These are phyloP conservation scores for Fagopyrum esculentum DNA, from an alignment of 148 eudicot genomes.

Conservation along the genomic window DNA sequence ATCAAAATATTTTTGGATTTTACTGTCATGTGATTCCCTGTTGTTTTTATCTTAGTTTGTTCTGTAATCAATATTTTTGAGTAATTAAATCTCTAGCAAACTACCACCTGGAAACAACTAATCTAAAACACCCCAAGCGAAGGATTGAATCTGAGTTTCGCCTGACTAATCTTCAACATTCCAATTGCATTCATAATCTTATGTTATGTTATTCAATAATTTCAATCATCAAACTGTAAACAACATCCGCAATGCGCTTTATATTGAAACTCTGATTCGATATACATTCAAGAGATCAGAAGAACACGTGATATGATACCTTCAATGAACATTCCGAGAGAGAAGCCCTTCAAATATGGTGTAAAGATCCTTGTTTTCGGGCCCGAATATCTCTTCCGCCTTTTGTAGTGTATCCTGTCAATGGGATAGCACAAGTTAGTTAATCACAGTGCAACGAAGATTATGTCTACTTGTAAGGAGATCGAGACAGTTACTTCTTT, in stretches of 20 bases:
- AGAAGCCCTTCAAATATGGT: slow-evolving; percentile 74
- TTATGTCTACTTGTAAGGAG: neutral
- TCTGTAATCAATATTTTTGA: no score
- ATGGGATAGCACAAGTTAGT: neutral
- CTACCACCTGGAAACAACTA: no score
- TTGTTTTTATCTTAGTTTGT: no score
- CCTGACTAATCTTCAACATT: no score
- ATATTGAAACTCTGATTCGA: neutral
- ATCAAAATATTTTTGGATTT: no score
- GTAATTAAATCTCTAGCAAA: no score
- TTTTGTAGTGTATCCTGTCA: slow-evolving; percentile 75
- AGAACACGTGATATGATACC: neutral
- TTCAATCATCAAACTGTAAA: neutral
- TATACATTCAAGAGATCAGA: neutral
- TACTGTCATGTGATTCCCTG: no score
- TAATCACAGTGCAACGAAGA: neutral
- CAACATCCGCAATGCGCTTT: neutral
- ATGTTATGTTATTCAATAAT: neutral
- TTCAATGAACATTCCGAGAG: slow-evolving; percentile 58
- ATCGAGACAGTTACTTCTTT: slow-evolving; percentile 51
- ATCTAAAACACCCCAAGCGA: no score
- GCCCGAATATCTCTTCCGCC: slow-evolving; percentile 89
- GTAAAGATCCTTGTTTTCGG: slow-evolving; percentile 79
- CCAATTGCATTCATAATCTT: neutral
- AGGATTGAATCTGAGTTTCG: no score